These are phyloP conservation scores for Aspergillus sp. DNA, from an alignment of 2,329 filamentous ascomycete genomes.

Conservation along the genomic window DNA sequence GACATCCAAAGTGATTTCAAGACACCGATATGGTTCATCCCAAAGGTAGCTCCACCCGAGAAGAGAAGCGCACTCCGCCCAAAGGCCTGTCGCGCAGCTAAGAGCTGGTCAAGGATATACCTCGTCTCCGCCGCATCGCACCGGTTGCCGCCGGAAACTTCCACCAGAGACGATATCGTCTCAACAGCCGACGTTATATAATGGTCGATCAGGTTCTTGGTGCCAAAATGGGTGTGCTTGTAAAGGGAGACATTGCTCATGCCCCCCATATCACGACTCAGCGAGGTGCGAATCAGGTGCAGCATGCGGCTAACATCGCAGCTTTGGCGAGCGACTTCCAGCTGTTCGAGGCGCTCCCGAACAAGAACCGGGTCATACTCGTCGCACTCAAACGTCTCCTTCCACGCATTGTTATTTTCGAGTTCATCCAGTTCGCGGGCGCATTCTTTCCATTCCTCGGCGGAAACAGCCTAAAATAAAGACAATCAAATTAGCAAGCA, in stretches of 20 bases:
- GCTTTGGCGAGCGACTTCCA: conserved; percentile 71
- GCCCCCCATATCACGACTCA: conserved; percentile 78
- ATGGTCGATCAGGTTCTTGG: conserved; percentile 80
- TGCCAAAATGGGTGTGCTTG: conserved; percentile 79
- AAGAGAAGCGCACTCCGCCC: conserved; percentile 80
- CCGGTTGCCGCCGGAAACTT: conserved; percentile 54
- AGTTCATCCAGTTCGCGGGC: conserved; percentile 75
- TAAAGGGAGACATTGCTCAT: conserved; percentile 85
- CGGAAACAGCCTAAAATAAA: conserved; percentile 59
- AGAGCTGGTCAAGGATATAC: conserved; percentile 65
- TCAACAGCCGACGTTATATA: conserved; percentile 79
- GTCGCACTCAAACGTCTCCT: conserved; percentile 62
- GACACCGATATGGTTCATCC: conserved; percentile 89
- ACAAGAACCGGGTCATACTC: conserved; percentile 74
- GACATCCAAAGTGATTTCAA: conserved; percentile 76
- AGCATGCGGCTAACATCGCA: conserved; percentile 76
- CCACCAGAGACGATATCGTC: conserved; percentile 71
- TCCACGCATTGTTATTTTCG: conserved; percentile 82
- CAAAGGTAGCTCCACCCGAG: conserved; percentile 84
- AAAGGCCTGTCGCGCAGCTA: conserved; percentile 74
- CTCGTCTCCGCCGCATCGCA: conserved; percentile 58
- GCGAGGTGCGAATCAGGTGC: conserved; percentile 73
- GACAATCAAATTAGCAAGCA: neutral
- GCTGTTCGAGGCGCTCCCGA: conserved; percentile 65
- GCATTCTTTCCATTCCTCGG: conserved; percentile 71